Base-by-base conservation (phyloP, 768 basidiomycete species). In the Panus rudis region DNA sequence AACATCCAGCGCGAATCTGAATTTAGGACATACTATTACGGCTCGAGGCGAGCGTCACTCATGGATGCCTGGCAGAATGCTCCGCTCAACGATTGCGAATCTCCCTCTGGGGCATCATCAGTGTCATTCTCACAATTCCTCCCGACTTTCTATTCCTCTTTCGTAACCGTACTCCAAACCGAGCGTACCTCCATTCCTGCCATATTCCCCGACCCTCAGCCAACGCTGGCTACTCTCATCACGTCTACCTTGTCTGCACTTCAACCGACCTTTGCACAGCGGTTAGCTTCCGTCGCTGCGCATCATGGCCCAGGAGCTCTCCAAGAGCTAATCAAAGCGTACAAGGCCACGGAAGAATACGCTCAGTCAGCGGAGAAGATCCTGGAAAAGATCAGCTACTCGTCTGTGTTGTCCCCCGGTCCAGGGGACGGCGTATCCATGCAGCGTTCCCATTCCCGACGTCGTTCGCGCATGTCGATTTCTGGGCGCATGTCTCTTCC, bases 1-100 rank as follows among this genome's bases (percentile, higher is more conserved):
- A 78, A 85, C 53, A 97, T 99, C 45, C 87, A 94, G 54, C 75
- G 94, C 39, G 92, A 92, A 61, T 73, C 79, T 3, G 96, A 98
- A 60, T 99, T 94, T 61, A 74, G 88, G 46, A 86, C 85, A 56
- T 97, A 96, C 59, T 99, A 97, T 67, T 89, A 91, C 63, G 88
- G 88, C 11, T 84, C 89, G 8, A 72, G 90, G 22, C 71, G 91
- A 43, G 70, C 75, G 12, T 52, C 68, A 13, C 61, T 94, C 12
- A 69, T 89, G 31, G 65, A 76, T 13, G 54, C 72, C 45, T 98
- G 94, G 94, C 73, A 78, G 51, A 66, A 66, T 21, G 75, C 75
- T 2, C 56, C 58, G 1, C 63, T 92, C 25, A 55, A 61, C 1
- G 81, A 84, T 49, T 72, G 70, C 39, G 72, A 71, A n/a, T 43